Evolutionary conservation across 108 stramenopile genomes (phyloP).

Genomic region (Aurantiochytrium sp.): DNA sequence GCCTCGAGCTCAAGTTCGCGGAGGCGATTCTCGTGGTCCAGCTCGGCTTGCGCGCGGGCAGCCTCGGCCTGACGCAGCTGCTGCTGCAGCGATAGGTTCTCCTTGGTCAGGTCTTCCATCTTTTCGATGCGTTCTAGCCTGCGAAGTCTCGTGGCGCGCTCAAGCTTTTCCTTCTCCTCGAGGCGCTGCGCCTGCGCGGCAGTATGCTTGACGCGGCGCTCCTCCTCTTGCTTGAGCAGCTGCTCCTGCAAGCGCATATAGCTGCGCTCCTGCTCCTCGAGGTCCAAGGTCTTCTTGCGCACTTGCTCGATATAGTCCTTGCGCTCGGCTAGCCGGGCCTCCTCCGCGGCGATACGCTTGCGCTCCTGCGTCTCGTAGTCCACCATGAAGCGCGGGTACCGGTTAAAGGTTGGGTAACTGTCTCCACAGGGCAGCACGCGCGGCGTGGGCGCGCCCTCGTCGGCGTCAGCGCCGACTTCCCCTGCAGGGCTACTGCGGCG

Average conservation of each 20-base stretch:
- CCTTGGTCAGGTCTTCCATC: not conserved
- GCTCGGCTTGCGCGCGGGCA: not conserved
- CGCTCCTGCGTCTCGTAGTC: slow-evolving; percentile 15
- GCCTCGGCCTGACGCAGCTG: not conserved
- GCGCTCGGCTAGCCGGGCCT: not conserved
- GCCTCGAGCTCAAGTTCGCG: not conserved
- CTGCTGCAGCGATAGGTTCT: not conserved
- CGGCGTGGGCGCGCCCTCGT: not conserved
- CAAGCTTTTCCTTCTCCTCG: not conserved
- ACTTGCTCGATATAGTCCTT: not conserved
- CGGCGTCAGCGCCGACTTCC: not conserved
- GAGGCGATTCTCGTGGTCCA: not conserved
- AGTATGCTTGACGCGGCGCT: not conserved
- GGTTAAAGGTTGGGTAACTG: not conserved
- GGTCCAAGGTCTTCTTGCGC: not conserved
- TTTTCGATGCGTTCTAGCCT: not conserved
- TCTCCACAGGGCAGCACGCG: not conserved
- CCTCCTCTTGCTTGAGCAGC: not conserved
- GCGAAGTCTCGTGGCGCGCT: not conserved
- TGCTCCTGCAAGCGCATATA: not conserved
- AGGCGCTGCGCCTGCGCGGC: not conserved
- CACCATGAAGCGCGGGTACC: not conserved
- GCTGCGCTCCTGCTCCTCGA: not conserved
- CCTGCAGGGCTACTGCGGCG: too few species aligned
- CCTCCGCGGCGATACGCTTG: not conserved